Base-by-base conservation (phyloP, 2,329 filamentous ascomycete species). In the Arthrobotrys entomopaga region DNA sequence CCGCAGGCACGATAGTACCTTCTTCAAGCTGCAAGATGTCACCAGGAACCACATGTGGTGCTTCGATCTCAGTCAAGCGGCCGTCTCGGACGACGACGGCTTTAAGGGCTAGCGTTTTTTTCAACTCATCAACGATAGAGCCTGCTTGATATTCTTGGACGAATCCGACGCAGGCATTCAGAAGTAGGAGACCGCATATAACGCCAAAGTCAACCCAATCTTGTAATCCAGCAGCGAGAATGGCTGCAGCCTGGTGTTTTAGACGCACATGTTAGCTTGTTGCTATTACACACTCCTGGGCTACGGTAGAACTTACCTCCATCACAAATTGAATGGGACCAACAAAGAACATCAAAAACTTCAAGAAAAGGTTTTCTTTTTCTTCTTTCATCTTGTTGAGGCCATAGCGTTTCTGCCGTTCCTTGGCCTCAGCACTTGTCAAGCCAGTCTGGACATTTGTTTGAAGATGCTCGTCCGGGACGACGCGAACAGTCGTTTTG, bases 121-220 rank as follows among this genome's bases (percentile, higher is more conserved):
- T 96, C 80, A 96, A 84, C 81, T 94, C 91, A 56, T 94, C 91
- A 83, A 96, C 92, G 77, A 96, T 95, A 65, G 90, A 93, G 81
- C 91, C 92, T 76, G 92, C 92, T 83, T 96, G 91, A 83, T 86
- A 96, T 83, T 96, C 92, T 82, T 96, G 92, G 73, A 93, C 85
- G 83, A 96, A 96, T 83, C 92, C 92, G 77, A 96, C 92, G 77
- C 83, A 84, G 46, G 92, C 92, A 84, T 96, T 96, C 77, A 96
- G 90, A 77, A 96, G 81, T 8, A 96, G 86, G 58, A 96, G 86
- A 80, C 84, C 92, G 82, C 90, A 92, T 78, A 96, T 96, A 80
- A 96, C 92, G 85, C 91, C 92, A 80, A 96, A 94, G 84, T 96
- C 92, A 77, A 96, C 90, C 92, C 92, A 96, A 79, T 95, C 91